Conservation (phyloP, 345 rosid genomes). For the Abelmoschus esculentus region DNA sequence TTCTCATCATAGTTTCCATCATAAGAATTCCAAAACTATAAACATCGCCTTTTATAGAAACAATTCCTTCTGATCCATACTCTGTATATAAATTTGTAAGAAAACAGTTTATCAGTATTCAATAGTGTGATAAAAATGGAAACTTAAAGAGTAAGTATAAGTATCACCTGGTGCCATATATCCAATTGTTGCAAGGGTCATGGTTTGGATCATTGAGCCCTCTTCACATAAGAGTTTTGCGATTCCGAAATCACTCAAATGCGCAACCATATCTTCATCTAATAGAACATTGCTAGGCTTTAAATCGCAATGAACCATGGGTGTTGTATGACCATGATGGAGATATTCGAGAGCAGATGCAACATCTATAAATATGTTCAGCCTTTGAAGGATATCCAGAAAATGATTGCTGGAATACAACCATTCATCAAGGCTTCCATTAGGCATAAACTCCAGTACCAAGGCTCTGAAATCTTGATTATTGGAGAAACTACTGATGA, state of each 20-base stretch:
- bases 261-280: too few species aligned
- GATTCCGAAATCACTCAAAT: too few species aligned
- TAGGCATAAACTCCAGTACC: neutral
- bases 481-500: neutral
- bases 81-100: neutral
- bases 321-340: neutral
- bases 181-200: too few species aligned
- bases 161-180: neutral
- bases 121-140: too few species aligned
- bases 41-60: neutral
- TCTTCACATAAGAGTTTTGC: too few species aligned
- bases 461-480: neutral
- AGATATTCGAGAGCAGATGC: constrained; percentile 7
- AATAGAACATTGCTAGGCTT: constrained; percentile 5
- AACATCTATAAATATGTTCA: constrained; percentile 16
- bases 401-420: neutral
- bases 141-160: too few species aligned
- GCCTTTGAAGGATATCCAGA: neutral
- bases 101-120: too few species aligned
- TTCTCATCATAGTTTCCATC: neutral
- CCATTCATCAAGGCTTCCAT: constrained; percentile 15
- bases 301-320: constrained; percentile 11
- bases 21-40: neutral
- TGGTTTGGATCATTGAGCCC: too few species aligned
- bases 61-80: neutral